phyloP scores from a whole-genome alignment of 228 moss, liverwort and hornwort genomes.

The Sphagnum magellanicum region DNA sequence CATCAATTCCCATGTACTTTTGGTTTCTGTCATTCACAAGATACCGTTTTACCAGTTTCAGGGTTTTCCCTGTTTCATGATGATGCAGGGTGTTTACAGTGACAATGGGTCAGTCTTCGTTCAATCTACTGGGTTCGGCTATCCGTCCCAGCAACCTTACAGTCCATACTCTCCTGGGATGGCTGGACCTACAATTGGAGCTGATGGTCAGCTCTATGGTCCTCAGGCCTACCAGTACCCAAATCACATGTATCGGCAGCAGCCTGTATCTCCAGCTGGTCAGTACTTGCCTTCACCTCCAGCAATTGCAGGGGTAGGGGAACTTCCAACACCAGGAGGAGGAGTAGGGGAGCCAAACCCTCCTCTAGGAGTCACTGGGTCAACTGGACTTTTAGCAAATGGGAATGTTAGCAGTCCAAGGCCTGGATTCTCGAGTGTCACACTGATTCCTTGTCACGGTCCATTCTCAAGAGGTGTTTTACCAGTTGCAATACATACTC shows the following conservation, averaged over 20 bases:
- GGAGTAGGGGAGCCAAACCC: constrained; percentile 79
- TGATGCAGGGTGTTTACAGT: constrained; percentile 70
- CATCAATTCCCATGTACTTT: too few relatives aligned
- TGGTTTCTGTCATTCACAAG: too few relatives aligned
- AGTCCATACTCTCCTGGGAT: constrained; percentile 71
- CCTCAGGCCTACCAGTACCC: constrained; percentile 91
- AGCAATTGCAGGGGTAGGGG: constrained; percentile 45
- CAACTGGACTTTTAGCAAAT: constrained; percentile 40
- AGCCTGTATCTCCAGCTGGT: constrained; percentile 79
- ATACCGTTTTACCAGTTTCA: too few relatives aligned
- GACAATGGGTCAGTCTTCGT: constrained; percentile 74
- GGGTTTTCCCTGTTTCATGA: background rate
- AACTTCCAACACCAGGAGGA: constrained; percentile 29
- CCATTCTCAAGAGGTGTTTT: constrained; percentile 88
- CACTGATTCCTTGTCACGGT: constrained; percentile 74
- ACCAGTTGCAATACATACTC: constrained; percentile 71
- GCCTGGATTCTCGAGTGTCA: constrained; percentile 72
- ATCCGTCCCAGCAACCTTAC: constrained; percentile 69
- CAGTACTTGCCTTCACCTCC: constrained; percentile 72
- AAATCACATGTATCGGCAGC: constrained; percentile 69
- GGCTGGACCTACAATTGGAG: constrained; percentile 87
- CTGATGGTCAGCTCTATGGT: constrained; percentile 95
- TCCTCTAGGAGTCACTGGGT: constrained; percentile 70
- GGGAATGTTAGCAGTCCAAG: constrained; percentile 49
- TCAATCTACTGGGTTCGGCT: constrained; percentile 66